These are phyloP conservation scores for Ceriops decandra DNA, from an alignment of 345 rosid species.

Conservation along the genomic window DNA sequence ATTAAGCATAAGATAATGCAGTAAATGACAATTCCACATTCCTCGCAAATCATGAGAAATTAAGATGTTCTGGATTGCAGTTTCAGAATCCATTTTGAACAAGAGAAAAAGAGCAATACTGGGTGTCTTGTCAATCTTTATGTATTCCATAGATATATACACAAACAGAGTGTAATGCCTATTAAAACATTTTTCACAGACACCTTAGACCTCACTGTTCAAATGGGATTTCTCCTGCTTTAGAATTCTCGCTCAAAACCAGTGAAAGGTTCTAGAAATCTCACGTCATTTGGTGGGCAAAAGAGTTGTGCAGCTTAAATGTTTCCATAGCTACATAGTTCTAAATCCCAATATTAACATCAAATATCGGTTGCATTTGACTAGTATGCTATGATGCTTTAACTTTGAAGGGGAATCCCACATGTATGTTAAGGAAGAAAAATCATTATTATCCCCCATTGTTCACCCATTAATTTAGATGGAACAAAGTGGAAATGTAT, in stretches of 20 bases:
- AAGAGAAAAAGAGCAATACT: background rate
- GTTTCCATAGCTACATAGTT: no score
- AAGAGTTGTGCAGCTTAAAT: no score
- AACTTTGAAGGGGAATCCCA: background rate
- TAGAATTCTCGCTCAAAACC: background rate
- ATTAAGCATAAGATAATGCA: slow-evolving; percentile 12
- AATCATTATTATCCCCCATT: background rate
- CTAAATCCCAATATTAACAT: background rate
- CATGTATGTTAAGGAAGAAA: no score
- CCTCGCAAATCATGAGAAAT: background rate
- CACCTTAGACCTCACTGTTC: no score
- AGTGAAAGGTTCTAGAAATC: background rate
- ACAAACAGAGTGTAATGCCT: no score
- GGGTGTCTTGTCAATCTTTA: background rate
- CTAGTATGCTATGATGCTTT: background rate
- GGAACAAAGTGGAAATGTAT: background rate
- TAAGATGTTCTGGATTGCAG: background rate
- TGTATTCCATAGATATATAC: no score
- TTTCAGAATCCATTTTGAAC: background rate
- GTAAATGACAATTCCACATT: slow-evolving; percentile 1
- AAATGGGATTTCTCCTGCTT: no score
- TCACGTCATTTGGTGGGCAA: background rate
- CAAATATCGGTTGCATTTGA: background rate
- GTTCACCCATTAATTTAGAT: background rate
- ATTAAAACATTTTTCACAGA: no score